phyloP scores from a whole-genome alignment of 306 rosid species.

The Cyamopsis tetragonoloba region DNA sequence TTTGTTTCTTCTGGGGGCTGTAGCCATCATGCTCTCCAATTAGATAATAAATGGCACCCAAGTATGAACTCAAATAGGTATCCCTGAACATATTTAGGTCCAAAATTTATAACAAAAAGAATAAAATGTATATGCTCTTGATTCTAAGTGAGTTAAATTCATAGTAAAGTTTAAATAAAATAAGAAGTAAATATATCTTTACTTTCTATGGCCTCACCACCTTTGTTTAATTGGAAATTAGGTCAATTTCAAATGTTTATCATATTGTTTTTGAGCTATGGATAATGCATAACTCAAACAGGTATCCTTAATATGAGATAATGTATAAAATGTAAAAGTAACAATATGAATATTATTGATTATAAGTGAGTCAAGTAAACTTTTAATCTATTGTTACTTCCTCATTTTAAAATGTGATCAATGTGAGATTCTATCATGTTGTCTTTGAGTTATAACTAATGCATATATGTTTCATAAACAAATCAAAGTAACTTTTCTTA shows the following conservation, averaged over 20 bases:
- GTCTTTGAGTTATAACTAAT: too few species aligned
- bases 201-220: background rate
- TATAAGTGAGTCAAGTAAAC: too few species aligned
- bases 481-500: too few species aligned
- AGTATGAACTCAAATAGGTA: slow-evolving; percentile 61
- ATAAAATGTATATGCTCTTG: background rate
- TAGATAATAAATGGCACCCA: slow-evolving; percentile 60
- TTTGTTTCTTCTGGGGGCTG: slow-evolving; percentile 74
- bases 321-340: too few species aligned
- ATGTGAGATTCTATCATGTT: too few species aligned
- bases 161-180: background rate
- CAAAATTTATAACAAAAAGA: background rate
- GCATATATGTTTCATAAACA: too few species aligned
- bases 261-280: background rate
- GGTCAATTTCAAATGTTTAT: background rate
- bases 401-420: too few species aligned
- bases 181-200: background rate
- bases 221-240: background rate
- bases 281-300: too few species aligned
- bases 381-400: too few species aligned
- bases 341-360: too few species aligned
- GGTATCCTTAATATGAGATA: too few species aligned
- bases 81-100: background rate
- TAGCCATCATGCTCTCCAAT: slow-evolving; percentile 57
- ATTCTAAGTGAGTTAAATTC: background rate